Conservation (phyloP, 352 stramenopile species). For the Thraustochytrium sp. region DNA sequence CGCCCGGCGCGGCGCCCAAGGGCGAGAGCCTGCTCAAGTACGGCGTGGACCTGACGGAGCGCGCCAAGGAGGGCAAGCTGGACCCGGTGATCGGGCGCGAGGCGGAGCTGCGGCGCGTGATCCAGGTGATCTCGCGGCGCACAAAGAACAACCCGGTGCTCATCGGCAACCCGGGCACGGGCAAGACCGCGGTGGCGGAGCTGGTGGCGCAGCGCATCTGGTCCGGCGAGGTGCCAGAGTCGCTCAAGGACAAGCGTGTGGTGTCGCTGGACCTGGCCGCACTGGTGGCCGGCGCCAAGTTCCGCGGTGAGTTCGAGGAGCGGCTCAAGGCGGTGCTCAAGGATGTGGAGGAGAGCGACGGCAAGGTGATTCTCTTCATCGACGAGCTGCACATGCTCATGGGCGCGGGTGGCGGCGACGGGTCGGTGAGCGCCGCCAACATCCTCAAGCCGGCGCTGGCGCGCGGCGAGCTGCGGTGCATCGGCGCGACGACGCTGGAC, state of each 20-base stretch:
- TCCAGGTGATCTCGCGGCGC: slow-evolving; percentile 87
- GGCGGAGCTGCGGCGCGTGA: slow-evolving; percentile 79
- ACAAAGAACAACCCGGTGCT: slow-evolving; percentile 98
- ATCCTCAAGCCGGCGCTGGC: slow-evolving; percentile 84
- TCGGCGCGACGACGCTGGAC: slow-evolving; percentile 82
- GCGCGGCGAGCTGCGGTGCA: slow-evolving; percentile 73
- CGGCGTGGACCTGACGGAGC: slow-evolving; percentile 64
- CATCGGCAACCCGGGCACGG: slow-evolving; percentile 91
- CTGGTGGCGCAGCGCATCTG: slow-evolving; percentile 92
- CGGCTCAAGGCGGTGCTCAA: slow-evolving; percentile 89
- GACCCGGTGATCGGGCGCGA: slow-evolving; percentile 88
- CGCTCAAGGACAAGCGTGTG: slow-evolving; percentile 83
- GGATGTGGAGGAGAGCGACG: slow-evolving; percentile 86
- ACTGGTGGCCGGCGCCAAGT: slow-evolving; percentile 89
- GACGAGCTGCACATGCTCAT: slow-evolving; percentile 88
- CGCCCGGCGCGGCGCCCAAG: slow-evolving; percentile 65
- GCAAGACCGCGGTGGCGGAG: slow-evolving; percentile 87
- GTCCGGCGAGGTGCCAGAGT: slow-evolving; percentile 85
- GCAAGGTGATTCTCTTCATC: slow-evolving; percentile 91
- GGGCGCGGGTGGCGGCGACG: slow-evolving; percentile 74
- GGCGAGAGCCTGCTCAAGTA: slow-evolving; percentile 71
- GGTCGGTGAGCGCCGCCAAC: slow-evolving; percentile 80
- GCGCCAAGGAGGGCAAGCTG: slow-evolving; percentile 67
- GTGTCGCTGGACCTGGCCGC: slow-evolving; percentile 88
- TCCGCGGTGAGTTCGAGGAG: slow-evolving; percentile 94